Evolutionary conservation across 805 yeast genomes (phyloP).

Genomic region (Brettanomyces anomalus): DNA sequence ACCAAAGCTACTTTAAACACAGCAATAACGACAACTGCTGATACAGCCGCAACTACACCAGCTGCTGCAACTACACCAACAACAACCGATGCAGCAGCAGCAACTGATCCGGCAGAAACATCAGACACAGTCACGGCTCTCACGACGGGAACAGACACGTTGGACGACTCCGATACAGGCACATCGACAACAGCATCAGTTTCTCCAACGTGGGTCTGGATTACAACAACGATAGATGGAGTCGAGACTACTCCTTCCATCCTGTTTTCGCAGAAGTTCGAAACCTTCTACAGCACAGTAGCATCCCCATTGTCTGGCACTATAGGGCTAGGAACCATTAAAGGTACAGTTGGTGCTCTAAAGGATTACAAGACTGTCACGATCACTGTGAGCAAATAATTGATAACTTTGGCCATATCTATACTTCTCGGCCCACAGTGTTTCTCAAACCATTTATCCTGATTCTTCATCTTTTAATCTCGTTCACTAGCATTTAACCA

Average conservation of each 20-base stretch:
- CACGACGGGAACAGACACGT: conserved; percentile 5
- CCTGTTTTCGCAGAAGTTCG: conserved; percentile 43
- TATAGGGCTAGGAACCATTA: conserved; percentile 67
- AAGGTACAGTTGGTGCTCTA: conserved; percentile 59
- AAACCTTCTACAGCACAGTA: conserved; percentile 32
- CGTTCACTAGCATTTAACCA: too few relatives aligned
- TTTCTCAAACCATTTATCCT: too few relatives aligned
- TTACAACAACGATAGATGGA: conserved; percentile 37
- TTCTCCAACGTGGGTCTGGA: conserved; percentile 36
- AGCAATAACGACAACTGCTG: conserved; percentile 5
- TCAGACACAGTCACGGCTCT: conserved; percentile 5
- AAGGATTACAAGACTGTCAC: conserved; percentile 33
- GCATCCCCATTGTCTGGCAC: conserved; percentile 48
- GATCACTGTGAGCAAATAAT: too few relatives aligned
- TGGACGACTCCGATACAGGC: conserved; percentile 4
- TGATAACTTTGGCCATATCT: too few relatives aligned
- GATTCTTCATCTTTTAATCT: too few relatives aligned
- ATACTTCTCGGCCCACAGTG: too few relatives aligned
- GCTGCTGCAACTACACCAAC: conserved; percentile 15
- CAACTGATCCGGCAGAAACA: conserved; percentile 3
- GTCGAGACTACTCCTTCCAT: conserved; percentile 34
- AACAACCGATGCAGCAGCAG: conserved; percentile 3
- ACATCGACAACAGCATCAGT: conserved; percentile 5
- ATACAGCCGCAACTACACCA: conserved; percentile 18
- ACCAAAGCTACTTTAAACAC: conserved; percentile 3